phyloP scores from a whole-genome alignment of 352 stramenopile species.

The Phytophthora ramorum region DNA sequence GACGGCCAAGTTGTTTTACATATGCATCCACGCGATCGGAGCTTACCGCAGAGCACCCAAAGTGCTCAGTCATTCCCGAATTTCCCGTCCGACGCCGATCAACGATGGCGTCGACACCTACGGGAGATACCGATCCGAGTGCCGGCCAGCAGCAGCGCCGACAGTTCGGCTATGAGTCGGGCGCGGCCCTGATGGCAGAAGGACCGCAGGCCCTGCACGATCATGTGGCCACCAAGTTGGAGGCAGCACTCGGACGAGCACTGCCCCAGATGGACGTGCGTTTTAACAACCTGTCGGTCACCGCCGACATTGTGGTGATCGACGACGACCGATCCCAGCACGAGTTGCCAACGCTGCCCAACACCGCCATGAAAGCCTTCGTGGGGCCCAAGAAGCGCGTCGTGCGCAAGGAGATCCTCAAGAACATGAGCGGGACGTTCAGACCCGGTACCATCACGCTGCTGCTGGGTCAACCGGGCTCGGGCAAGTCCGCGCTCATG shows the following conservation, averaged over 20 bases:
- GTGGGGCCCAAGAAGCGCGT: neutral
- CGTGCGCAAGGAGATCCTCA: conserved; percentile 31
- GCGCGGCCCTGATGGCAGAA: conserved; percentile 34
- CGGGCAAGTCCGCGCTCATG: conserved; percentile 37
- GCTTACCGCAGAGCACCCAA: neutral
- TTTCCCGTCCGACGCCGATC: neutral
- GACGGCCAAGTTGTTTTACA: neutral
- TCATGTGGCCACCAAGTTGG: conserved; percentile 33
- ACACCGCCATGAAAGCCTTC: conserved; percentile 17
- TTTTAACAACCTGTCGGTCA: conserved; percentile 50
- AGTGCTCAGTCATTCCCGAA: neutral
- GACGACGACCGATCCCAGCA: conserved; percentile 26
- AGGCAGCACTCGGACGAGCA: conserved; percentile 31
- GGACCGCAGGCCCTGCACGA: conserved; percentile 44
- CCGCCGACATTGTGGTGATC: conserved; percentile 40
- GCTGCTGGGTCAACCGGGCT: conserved; percentile 37
- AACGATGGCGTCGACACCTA: conserved; percentile 2
- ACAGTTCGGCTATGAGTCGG: conserved; percentile 23
- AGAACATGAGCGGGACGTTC: conserved; percentile 30
- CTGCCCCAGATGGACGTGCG: conserved; percentile 59
- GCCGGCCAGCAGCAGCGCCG: neutral
- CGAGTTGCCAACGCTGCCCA: conserved; percentile 40
- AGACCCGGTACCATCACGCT: conserved; percentile 42
- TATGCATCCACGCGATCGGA: neutral
- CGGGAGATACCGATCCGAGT: neutral